phyloP scores from a whole-genome alignment of 257 asterid species.

The Nicotiana otophora region DNA sequence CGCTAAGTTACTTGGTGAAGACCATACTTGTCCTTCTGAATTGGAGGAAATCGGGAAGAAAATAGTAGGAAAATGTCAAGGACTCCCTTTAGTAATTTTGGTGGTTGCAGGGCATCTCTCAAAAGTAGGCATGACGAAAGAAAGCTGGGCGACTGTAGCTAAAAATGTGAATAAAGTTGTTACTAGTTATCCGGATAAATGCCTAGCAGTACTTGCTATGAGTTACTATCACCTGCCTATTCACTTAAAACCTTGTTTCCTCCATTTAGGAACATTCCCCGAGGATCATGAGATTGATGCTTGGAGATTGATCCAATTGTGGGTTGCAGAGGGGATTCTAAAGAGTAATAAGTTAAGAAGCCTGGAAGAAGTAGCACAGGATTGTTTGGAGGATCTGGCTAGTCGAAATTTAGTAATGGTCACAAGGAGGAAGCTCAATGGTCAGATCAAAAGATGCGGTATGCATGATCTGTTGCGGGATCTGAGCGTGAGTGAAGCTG shows the following conservation, averaged over 20 bases:
- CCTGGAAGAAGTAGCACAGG: background rate
- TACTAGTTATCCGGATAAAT: background rate
- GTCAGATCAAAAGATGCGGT: background rate
- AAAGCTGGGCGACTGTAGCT: background rate
- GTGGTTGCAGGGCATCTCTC: conserved; percentile 2
- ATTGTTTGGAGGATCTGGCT: background rate
- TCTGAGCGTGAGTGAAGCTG: background rate
- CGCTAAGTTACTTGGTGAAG: background rate
- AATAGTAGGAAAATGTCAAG: background rate
- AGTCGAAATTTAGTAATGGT: background rate
- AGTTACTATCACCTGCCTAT: conserved; percentile 15
- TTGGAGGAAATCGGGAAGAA: background rate
- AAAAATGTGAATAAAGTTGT: background rate
- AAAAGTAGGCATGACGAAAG: background rate
- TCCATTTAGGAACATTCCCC: conserved; percentile 5
- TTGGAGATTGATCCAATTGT: background rate
- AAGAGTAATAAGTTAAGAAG: background rate
- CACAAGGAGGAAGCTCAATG: background rate
- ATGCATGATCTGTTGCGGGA: conserved; percentile 9
- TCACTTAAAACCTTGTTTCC: conserved; percentile 9
- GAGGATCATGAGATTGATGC: conserved; percentile 10
- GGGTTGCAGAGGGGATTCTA: conserved; percentile 18
- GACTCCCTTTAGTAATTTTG: background rate
- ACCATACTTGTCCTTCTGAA: background rate
- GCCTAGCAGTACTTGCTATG: conserved; percentile 8